phyloP scores from a whole-genome alignment of 2,329 filamentous ascomycete genomes.

The Arthrobotrys iridis region DNA sequence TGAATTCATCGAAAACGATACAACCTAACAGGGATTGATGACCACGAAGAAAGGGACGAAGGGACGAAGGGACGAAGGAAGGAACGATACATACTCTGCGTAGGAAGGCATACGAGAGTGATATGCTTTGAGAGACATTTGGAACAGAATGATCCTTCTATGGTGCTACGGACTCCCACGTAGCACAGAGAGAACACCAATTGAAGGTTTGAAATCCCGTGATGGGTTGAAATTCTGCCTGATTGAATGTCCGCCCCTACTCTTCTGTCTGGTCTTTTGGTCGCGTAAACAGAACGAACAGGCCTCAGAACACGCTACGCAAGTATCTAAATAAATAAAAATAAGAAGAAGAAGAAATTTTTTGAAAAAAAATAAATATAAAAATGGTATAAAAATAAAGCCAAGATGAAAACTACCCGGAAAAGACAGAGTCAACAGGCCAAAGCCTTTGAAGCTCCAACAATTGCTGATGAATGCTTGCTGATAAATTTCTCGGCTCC shows the following conservation, averaged over 20 bases:
- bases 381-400: no score
- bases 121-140: constrained; percentile 48
- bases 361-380: background rate
- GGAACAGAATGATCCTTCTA: constrained; percentile 14
- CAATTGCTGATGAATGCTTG: constrained; percentile 7
- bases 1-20: background rate
- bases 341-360: background rate
- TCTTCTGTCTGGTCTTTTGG: constrained; percentile 5
- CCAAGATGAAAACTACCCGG: no score
- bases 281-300: constrained; percentile 16
- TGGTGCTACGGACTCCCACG: constrained; percentile 31
- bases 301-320: constrained; percentile 22
- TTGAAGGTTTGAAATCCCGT: constrained; percentile 2
- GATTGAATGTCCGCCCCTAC: constrained; percentile 22
- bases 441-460: constrained; percentile 15
- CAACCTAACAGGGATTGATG: background rate
- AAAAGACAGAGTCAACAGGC: constrained; percentile 20
- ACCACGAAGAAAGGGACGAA: background rate
- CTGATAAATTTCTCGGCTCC: constrained; percentile 1
- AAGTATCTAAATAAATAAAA: constrained; percentile 1
- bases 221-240: constrained; percentile 20
- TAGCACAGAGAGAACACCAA: constrained; percentile 21
- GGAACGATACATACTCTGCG: constrained; percentile 31
- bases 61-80: background rate
- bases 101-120: constrained; percentile 48